Percentiles rank a stretch among this genome's conserved stretches.
Conservation (phyloP, 108 stramenopile species). For the Aurantiochytrium sp. region DNA sequence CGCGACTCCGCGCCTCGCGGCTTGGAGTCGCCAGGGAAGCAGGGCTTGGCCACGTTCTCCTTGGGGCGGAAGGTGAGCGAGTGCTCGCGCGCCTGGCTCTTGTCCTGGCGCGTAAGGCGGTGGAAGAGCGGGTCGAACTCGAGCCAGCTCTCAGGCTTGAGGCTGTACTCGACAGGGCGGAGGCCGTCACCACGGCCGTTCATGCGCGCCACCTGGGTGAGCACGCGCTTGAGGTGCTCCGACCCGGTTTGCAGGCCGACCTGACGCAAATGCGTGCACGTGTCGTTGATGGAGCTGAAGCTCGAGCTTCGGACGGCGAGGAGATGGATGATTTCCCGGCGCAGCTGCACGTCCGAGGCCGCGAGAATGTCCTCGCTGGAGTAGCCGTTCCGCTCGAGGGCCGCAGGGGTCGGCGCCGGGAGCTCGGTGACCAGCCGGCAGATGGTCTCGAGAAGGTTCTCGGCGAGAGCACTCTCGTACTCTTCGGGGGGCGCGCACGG, state of each 20-base stretch:
- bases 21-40: slow-evolving; percentile 15
- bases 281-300: background rate
- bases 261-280: background rate
- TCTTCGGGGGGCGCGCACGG: background rate
- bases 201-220: background rate
- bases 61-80: background rate
- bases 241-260: background rate
- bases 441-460: background rate
- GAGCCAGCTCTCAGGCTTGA: background rate
- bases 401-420: background rate
- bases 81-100: background rate
- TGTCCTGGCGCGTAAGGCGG: background rate
- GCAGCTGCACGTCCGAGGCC: background rate
- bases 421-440: background rate
- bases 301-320: background rate
- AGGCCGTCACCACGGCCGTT: background rate
- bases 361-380: background rate
- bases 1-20: background rate
- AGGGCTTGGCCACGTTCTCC: background rate
- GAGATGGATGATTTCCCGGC: background rate
- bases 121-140: background rate
- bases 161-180: background rate
- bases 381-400: background rate
- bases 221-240: background rate
- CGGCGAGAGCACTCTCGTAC: background rate